phyloP scores from a whole-genome alignment of 306 rosid species.

The Acmispon strigosus region DNA sequence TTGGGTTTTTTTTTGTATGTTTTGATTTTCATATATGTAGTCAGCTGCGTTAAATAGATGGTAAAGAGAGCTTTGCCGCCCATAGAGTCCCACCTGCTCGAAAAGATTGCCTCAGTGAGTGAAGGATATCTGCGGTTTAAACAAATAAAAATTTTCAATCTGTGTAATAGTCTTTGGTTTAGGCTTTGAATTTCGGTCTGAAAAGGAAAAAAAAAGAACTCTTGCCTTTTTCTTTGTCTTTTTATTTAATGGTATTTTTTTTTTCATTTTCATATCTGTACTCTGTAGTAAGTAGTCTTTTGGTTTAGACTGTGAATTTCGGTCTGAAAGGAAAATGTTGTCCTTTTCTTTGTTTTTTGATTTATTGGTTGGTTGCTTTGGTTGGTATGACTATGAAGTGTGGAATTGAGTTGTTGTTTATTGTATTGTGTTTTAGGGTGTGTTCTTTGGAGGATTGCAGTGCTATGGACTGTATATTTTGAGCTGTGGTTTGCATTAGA shows the following conservation, averaged over 20 bases:
- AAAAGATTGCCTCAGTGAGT: too few species aligned
- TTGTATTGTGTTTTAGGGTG: constrained; percentile 21
- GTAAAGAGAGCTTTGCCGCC: too few species aligned
- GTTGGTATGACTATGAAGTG: background rate
- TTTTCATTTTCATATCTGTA: too few species aligned
- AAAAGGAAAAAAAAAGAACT: too few species aligned
- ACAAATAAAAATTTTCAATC: too few species aligned
- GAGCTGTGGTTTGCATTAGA: constrained; percentile 1
- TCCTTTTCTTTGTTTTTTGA: background rate
- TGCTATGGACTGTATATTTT: constrained; percentile 11
- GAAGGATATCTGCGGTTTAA: too few species aligned
- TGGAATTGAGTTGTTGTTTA: constrained; percentile 20
- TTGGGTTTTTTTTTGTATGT: background rate
- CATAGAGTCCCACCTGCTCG: too few species aligned
- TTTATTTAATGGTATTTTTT: too few species aligned
- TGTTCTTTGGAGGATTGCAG: constrained; percentile 12
- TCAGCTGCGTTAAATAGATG: too few species aligned
- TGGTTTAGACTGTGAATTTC: constrained; percentile 3
- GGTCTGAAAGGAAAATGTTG: background rate
- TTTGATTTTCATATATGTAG: background rate
- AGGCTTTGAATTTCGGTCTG: too few species aligned
- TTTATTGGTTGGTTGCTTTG: constrained; percentile 4
- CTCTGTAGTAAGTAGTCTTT: too few species aligned
- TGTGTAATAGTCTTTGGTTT: background rate
- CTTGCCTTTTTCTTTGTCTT: too few species aligned